A percentile compares a stretch with the other conserved stretches of the same genome.
Conservation (phyloP, 345 rosid genomes). For the Heritiera fomes region DNA sequence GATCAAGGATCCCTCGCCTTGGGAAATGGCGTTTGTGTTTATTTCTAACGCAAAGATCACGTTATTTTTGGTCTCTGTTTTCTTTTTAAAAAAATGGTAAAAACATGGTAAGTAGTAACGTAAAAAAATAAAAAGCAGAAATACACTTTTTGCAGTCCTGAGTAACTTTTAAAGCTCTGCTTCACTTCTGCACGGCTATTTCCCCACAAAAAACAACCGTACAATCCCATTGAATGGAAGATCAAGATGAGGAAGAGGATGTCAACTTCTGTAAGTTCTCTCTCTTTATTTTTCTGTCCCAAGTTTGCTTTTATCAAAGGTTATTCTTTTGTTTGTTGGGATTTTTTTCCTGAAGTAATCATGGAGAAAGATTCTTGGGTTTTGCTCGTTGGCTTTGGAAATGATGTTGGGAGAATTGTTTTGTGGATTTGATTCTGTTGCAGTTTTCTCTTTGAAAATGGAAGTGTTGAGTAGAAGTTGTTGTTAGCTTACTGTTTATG, state of each 20-base stretch:
- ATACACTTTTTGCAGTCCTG: slow-evolving; percentile 7
- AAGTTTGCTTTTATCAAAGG: background rate
- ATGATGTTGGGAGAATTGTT: background rate
- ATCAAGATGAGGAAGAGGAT: slow-evolving; percentile 27
- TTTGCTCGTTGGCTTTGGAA: background rate
- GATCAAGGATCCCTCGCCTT: too few relatives aligned
- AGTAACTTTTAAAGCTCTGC: slow-evolving; percentile 10
- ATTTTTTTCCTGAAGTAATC: background rate
- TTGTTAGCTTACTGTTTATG: background rate
- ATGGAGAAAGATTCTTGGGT: background rate
- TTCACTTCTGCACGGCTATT: background rate
- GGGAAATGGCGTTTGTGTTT: too few relatives aligned
- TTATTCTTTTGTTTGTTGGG: background rate
- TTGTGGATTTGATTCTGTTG: slow-evolving; percentile 7
- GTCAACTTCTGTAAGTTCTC: slow-evolving; percentile 30
- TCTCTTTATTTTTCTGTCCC: background rate
- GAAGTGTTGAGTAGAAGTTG: background rate
- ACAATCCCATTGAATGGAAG: slow-evolving; percentile 22
- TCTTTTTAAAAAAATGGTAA: too few relatives aligned
- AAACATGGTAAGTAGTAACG: too few relatives aligned
- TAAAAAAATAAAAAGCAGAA: background rate
- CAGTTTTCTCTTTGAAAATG: background rate
- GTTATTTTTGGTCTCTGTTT: too few relatives aligned
- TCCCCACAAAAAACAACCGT: background rate
- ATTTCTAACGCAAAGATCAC: too few relatives aligned